A percentile compares a stretch with the other conserved stretches of the same genome.
Conservation (phyloP, 108 stramenopile genomes). For the Discostella stelligeroides region DNA sequence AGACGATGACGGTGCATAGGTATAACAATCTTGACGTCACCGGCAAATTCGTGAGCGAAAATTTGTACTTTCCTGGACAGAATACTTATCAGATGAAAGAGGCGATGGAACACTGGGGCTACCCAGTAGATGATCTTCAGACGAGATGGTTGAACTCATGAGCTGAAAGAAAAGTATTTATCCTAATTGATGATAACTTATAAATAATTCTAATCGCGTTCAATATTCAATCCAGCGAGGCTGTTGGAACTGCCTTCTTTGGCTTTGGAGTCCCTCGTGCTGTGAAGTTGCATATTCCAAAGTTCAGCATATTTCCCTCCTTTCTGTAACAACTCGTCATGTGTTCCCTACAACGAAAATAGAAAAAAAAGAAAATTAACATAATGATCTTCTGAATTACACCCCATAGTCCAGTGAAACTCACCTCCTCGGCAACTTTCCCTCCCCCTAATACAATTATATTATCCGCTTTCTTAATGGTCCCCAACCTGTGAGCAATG, state of each 20-base stretch:
- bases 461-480: constrained; percentile 95
- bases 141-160: constrained; percentile 87
- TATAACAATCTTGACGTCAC: constrained; percentile 82
- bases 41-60: constrained; percentile 82
- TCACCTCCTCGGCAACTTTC: constrained; percentile 81
- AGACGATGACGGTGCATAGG: constrained; percentile 72
- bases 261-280: constrained; percentile 13
- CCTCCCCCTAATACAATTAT: constrained; percentile 96
- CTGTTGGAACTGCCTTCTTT: constrained; percentile 7
- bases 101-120: constrained; percentile 82
- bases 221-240: constrained; percentile 16
- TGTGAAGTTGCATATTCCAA: constrained; percentile 88
- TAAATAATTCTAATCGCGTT: not conserved
- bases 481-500: constrained; percentile 98
- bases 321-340: constrained; percentile 86
- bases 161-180: not conserved
- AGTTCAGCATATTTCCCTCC: constrained; percentile 88
- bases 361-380: not conserved
- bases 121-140: constrained; percentile 77
- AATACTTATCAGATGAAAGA: constrained; percentile 82
- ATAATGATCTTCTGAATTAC: not conserved
- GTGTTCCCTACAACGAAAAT: constrained; percentile 86
- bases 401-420: not conserved
- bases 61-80: constrained; percentile 53
- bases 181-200: not conserved